Base-by-base conservation (phyloP, 1,139 yeast genomes). In the Meyerozyma smithsonii region DNA sequence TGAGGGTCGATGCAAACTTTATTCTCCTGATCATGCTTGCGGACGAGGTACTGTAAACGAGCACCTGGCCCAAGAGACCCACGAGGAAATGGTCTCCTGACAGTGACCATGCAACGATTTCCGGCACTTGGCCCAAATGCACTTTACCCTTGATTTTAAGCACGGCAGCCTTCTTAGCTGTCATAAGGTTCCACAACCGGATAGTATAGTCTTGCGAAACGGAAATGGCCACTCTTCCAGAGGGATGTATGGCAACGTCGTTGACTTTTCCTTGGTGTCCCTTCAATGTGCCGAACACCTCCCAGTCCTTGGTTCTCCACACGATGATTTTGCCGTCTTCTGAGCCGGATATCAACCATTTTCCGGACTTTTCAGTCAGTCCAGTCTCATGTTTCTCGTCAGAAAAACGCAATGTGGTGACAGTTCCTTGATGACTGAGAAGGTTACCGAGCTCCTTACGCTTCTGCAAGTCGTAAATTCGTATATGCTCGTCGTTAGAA, bases 241-340 rank as follows among this genome's bases (percentile, higher is more conserved):
- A 72, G 12, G 96, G 96, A 59, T 92, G 99, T 36, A 92, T 84
- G 26, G 90, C 84, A 37, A 92, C 56, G 59, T 88, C 97, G 51
- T 84, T 84, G 32, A 94, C 76, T 41, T 82, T 72, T 20, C 79
- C 89, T 20, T 71, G 71, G 59, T 89, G 97, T 4, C 96, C 97
- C 62, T 89, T 89, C 58, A 94, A 69, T 19, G 83, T 81, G 3
- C 94, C 95, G 58, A 88, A 81, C 37, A 81, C 74, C 57, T 92
- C 97, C 99, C 99, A 92, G 61, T 94, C 98, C 58, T 87, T 88
- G 5, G 94, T 84, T 61, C 98, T 75, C 98, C 98, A 92, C 39
- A 92, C 77, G 45, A 88, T 79, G 40, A 94, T 82, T 47, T 81
- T 84, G 32, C 96, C 95, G 58, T 92, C 98, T 41, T 86, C 96